Base-by-base conservation (phyloP, 2,329 filamentous ascomycete genomes). In the Diaporthe helianthi region DNA sequence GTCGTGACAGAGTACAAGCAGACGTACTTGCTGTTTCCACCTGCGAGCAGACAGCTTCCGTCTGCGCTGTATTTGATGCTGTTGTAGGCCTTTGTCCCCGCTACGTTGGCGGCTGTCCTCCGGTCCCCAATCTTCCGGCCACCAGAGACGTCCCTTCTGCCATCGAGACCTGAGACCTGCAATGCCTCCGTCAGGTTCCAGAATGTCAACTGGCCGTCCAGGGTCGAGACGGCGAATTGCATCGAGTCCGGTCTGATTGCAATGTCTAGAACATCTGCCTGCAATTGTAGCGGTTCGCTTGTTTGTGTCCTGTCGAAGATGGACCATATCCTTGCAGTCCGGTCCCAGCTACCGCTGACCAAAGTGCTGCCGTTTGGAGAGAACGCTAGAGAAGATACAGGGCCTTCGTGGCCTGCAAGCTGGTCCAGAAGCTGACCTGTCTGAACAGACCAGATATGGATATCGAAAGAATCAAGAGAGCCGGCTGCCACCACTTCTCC, bases 391-490 rank as follows among this genome's bases (percentile, higher is more conserved):
- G 93, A 90, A 6, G 94, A 96, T 1, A 99, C 92, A 0, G 96
- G 96, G 0, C 95, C 96, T 81, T 99, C 95, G 74, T 99, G 96
- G 1, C 96, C 97, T 8, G 94, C 88, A 29, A 99, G 84, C 73
- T 92, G 92, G 78, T 99, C 96, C 7, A 99, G 88, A 22, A 99
- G 85, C 79, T 99, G 96, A 3, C 96, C 96, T 0, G 95, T 99
- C 78, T 99, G 96, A 4, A 99, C 97, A 6, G 93, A 98, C 96
- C 96, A 99, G 72, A 99, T 92, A 80, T 99, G 94, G 64, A 99
- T 93, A 76, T 98, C 95, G 73, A 98, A 98, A 5, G 94, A 97
- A 79, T 99, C 96, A 19, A 97, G 86, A 1, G 95, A 98, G 2
- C 95, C 96, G 12, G 96, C 96, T 70, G 95, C 97, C 3, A 99